Base-by-base conservation (phyloP, 2,329 filamentous ascomycete genomes). In the Pseudogymnoascus sp. region DNA sequence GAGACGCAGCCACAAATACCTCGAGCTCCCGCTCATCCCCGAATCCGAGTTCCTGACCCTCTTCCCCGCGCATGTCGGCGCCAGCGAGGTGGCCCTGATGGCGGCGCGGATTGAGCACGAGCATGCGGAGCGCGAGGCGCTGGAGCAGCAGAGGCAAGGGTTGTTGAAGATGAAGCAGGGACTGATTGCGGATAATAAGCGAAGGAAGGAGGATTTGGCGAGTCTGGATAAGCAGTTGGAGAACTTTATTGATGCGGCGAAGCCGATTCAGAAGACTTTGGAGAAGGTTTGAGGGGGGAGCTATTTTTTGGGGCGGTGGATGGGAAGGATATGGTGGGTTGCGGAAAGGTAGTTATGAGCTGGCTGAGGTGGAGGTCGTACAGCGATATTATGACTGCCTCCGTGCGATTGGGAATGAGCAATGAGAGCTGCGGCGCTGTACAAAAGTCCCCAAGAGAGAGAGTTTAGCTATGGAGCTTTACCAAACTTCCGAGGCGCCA, bases 191-290 rank as follows among this genome's bases (percentile, higher is more conserved):
- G 86, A 89, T 73, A 97, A 97, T 74, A 96, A 96, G 77, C 91
- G 91, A 77, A 85, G 93, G 68, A 96, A 96, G 74, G 93, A 97
- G 63, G 92, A 97, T 71, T 79, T 99, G 59, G 92, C 90, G 19
- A 96, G 89, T 71, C 78, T 99, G 65, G 95, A 99, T 71, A 89
- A 90, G 72, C 91, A 96, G 75, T 79, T 97, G 64, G 95, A 97
- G 77, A 93, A 90, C 71, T 96, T 96, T 72, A 93, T 96, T 70
- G 91, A 96, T 75, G 90, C 90, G 60, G 91, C 91, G 60, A 93
- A 93, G 81, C 91, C 91, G 0, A 96, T 96, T 64, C 88, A 93
- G 75, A 90, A 88, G 73, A 84, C 90, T 1, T 92, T 96, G 68
- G 90, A 93, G 71, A 93, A 92, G 75, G 88, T 83, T 33, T 56